These are phyloP conservation scores for Hypoxylon crocopeplum DNA, from an alignment of 495 filamentous ascomycete genomes.

Conservation along the genomic window DNA sequence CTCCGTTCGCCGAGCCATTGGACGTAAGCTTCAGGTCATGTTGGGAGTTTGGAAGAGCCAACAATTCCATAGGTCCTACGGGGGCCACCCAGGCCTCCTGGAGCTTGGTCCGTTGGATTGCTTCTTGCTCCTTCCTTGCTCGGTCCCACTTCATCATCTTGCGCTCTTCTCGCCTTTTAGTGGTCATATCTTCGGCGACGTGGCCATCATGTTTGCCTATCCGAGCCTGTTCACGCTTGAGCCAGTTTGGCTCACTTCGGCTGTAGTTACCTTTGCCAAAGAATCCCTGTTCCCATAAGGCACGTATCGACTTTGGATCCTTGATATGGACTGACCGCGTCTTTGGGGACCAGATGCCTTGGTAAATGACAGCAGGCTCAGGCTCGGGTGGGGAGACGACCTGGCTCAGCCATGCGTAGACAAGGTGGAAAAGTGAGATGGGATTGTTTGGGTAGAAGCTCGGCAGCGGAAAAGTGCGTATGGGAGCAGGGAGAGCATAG, in stretches of 20 bases:
- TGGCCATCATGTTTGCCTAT: slow-evolving; percentile 62
- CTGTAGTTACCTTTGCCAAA: slow-evolving; percentile 94
- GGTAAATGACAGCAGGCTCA: slow-evolving; percentile 71
- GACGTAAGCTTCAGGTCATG: slow-evolving; percentile 14
- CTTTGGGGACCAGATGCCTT: slow-evolving; percentile 76
- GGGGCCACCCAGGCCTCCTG: slow-evolving; percentile 41
- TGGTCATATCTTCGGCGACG: slow-evolving; percentile 80
- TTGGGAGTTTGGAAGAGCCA: slow-evolving; percentile 48
- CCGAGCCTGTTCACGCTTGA: slow-evolving; percentile 78
- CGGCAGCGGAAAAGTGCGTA: slow-evolving; percentile 81
- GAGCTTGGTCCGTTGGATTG: slow-evolving; percentile 66
- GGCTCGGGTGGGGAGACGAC: slow-evolving; percentile 67
- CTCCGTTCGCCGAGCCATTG: not conserved
- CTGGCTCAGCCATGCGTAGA: slow-evolving; percentile 76
- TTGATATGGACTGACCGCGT: slow-evolving; percentile 87
- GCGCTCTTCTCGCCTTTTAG: slow-evolving; percentile 76
- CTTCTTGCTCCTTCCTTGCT: slow-evolving; percentile 81
- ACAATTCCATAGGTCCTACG: slow-evolving; percentile 45
- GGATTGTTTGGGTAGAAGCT: slow-evolving; percentile 91
- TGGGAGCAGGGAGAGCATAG: slow-evolving; percentile 80
- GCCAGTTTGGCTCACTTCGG: slow-evolving; percentile 92
- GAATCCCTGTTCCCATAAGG: slow-evolving; percentile 93
- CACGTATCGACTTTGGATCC: slow-evolving; percentile 73
- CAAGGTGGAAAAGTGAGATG: slow-evolving; percentile 79
- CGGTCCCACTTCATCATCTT: slow-evolving; percentile 86